Conservation (phyloP, 495 filamentous ascomycete genomes). For the Penicillium lagena region DNA sequence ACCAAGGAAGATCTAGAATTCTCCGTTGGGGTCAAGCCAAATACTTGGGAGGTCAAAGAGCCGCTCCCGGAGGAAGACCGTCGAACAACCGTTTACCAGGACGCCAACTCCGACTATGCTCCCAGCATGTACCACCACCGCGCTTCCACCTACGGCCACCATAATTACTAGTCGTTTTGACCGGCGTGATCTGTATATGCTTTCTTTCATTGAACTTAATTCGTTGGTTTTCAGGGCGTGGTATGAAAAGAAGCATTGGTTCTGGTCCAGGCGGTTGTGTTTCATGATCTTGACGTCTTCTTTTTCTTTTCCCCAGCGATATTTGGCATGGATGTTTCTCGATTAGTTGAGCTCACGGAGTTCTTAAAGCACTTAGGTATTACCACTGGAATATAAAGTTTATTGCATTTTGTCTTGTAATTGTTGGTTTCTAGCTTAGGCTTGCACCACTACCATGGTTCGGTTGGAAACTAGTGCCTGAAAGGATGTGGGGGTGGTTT, state of each 20-base stretch:
- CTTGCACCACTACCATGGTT: too few relatives aligned
- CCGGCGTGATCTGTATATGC: conserved; percentile 11
- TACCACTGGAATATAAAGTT: too few relatives aligned
- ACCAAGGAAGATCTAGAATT: conserved; percentile 98
- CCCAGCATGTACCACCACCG: conserved; percentile 53
- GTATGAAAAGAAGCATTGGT: too few relatives aligned
- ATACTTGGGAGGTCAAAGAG: conserved; percentile 99
- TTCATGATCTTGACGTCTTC: too few relatives aligned
- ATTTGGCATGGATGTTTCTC: neutral
- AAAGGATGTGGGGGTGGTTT: too few relatives aligned
- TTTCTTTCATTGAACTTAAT: neutral
- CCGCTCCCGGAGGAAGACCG: conserved; percentile 83
- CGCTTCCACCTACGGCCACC: conserved; percentile 27
- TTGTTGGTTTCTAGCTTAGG: too few relatives aligned
- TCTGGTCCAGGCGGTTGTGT: too few relatives aligned
- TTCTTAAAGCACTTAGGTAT: too few relatives aligned
- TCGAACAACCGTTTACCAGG: conserved; percentile 69
- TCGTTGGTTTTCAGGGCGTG: too few relatives aligned
- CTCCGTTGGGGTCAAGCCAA: conserved; percentile 86
- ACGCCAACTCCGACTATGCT: conserved; percentile 54
- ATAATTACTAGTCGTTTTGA: conserved; percentile 19
- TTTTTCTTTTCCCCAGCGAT: neutral
- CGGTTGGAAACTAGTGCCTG: too few relatives aligned
- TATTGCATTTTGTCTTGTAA: neutral
- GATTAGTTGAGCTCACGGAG: neutral